Evolutionary conservation across 495 filamentous ascomycete genomes (phyloP).

Genomic region (Trichoderma reesei): DNA sequence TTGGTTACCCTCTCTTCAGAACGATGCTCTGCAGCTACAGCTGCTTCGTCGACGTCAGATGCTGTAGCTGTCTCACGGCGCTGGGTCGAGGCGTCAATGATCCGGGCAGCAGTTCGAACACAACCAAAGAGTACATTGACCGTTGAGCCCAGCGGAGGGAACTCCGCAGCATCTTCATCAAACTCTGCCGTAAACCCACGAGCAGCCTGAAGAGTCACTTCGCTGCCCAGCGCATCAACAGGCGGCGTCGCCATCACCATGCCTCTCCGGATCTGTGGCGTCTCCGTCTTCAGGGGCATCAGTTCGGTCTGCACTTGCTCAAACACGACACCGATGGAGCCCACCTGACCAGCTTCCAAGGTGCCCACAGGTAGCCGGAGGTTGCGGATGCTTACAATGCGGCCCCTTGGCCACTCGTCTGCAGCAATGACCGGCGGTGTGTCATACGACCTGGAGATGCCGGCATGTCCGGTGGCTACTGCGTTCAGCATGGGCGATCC

Average conservation of each 20-base stretch:
- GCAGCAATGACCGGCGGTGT: conserved; percentile 37
- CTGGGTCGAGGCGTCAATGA: conserved; percentile 33
- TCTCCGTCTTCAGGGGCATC: neutral
- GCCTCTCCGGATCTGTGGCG: conserved; percentile 62
- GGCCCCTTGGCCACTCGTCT: conserved; percentile 65
- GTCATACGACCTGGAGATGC: conserved; percentile 28
- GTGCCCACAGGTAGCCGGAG: conserved; percentile 73
- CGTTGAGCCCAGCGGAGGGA: conserved; percentile 39
- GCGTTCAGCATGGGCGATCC: conserved; percentile 34
- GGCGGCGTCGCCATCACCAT: conserved; percentile 63
- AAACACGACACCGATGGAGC: conserved; percentile 74
- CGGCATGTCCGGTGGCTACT: conserved; percentile 32
- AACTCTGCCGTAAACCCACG: conserved; percentile 45
- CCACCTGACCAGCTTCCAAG: conserved; percentile 73
- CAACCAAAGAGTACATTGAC: conserved; percentile 81
- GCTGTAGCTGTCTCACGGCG: conserved; percentile 20
- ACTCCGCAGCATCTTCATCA: conserved; percentile 25
- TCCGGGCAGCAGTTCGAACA: conserved; percentile 68
- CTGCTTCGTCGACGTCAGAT: neutral
- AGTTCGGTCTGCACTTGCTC: conserved; percentile 20
- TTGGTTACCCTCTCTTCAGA: conserved; percentile 37
- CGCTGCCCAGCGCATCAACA: conserved; percentile 37
- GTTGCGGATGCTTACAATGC: conserved; percentile 76
- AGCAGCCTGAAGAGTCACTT: conserved; percentile 42
- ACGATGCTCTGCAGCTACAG: conserved; percentile 20